Conservation (phyloP, 305 asterid genomes). For the Rubia peregrina region DNA sequence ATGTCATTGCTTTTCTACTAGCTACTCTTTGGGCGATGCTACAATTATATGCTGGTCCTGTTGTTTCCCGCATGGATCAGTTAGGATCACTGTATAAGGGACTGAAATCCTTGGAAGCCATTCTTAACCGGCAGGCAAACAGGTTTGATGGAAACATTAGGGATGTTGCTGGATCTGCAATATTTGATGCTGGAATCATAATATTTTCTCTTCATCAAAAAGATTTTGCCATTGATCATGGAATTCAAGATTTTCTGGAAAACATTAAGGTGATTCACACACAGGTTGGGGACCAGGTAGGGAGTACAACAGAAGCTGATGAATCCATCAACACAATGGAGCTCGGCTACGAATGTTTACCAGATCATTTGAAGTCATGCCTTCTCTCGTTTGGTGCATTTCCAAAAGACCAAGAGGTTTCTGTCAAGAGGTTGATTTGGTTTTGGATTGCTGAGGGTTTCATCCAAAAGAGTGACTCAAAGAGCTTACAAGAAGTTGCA, state of each 20-base stretch:
- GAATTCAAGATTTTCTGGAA: neutral
- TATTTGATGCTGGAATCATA: slow-evolving; percentile 1
- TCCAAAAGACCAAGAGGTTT: neutral
- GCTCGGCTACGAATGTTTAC: neutral
- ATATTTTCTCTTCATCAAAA: neutral
- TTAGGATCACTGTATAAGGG: neutral
- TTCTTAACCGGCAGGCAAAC: neutral
- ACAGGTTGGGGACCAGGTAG: neutral
- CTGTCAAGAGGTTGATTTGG: neutral
- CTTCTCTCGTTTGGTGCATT: neutral
- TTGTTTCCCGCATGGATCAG: neutral
- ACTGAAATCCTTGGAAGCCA: slow-evolving; percentile 1
- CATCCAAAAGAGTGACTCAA: neutral
- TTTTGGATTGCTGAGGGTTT: neutral
- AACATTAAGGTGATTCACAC: neutral
- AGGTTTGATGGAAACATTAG: neutral
- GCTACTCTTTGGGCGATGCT: neutral
- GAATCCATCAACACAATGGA: neutral
- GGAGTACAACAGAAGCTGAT: neutral
- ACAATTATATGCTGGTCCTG: neutral
- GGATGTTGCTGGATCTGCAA: neutral
- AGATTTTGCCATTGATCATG: neutral
- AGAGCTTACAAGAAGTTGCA: slow-evolving; percentile 1
- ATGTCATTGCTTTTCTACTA: neutral
- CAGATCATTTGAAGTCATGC: neutral